Evolutionary conservation across 768 basidiomycete genomes (phyloP).

Genomic region (Suillus brevipes): DNA sequence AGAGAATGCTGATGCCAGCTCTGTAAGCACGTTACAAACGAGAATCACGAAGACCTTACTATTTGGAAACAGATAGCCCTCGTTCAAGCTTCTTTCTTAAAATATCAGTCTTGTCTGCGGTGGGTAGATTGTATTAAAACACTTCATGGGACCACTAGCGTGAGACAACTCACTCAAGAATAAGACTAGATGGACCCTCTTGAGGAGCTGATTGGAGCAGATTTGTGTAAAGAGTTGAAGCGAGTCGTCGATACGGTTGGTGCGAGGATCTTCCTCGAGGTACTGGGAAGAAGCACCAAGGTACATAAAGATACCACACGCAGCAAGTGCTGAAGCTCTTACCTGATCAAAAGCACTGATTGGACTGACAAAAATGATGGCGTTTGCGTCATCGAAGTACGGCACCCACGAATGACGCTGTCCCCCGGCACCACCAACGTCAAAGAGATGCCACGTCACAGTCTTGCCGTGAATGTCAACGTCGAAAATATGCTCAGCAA

Average conservation of each 20-base stretch:
- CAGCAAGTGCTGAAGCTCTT: constrained; percentile 8
- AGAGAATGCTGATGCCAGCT: constrained; percentile 59
- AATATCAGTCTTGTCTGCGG: constrained; percentile 75
- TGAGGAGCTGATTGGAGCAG: constrained; percentile 77
- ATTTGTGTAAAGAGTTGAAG: constrained; percentile 87
- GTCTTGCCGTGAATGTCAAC: constrained; percentile 76
- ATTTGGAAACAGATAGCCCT: constrained; percentile 74
- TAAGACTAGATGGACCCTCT: constrained; percentile 61
- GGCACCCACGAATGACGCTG: constrained; percentile 81
- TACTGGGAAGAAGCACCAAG: constrained; percentile 47
- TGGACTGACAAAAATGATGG: constrained; percentile 79
- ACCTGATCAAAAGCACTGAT: constrained; percentile 81
- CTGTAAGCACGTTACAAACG: constrained; percentile 15
- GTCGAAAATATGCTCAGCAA: constrained; percentile 81
- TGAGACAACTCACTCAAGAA: constrained; percentile 50
- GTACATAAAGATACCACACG: constrained; percentile 3
- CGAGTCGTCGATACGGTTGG: constrained; percentile 85
- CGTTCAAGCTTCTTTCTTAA: constrained; percentile 68
- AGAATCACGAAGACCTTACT: constrained; percentile 42
- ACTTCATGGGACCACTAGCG: neutral
- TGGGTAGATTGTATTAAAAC: constrained; percentile 1
- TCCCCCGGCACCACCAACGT: constrained; percentile 70
- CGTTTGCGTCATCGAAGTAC: constrained; percentile 64
- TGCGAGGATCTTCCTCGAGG: constrained; percentile 82
- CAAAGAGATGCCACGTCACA: constrained; percentile 74